These are phyloP conservation scores for Terana coerulea DNA, from an alignment of 768 basidiomycete species.

Conservation along the genomic window DNA sequence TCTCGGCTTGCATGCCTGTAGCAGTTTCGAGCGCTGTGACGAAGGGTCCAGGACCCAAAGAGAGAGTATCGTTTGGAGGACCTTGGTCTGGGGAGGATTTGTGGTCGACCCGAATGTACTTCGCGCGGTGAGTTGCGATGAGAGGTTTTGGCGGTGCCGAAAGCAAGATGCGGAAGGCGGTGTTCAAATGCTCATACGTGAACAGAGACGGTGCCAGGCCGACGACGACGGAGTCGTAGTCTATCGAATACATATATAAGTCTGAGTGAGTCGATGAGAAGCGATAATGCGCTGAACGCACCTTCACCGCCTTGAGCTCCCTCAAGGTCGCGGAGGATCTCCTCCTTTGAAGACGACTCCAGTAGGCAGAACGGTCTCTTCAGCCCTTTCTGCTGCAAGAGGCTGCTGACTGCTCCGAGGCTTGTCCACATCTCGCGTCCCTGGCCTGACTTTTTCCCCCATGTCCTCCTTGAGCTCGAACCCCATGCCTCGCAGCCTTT, in stretches of 20 bases:
- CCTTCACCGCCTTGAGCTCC: background rate
- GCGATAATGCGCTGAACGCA: background rate
- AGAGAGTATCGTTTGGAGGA: too few relatives aligned
- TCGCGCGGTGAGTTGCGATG: constrained; percentile 58
- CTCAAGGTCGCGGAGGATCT: constrained; percentile 26
- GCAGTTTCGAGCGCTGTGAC: constrained; percentile 60
- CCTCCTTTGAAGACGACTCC: constrained; percentile 44
- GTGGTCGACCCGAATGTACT: constrained; percentile 37
- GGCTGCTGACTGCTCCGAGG: constrained; percentile 50
- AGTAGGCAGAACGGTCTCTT: constrained; percentile 56
- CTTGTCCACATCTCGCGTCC: constrained; percentile 60
- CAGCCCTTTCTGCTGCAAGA: constrained; percentile 38
- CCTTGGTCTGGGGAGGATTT: too few relatives aligned
- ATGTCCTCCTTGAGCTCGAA: constrained; percentile 35
- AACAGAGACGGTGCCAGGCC: constrained; percentile 34
- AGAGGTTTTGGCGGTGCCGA: constrained; percentile 28
- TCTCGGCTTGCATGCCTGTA: constrained; percentile 40
- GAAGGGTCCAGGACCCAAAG: constrained; percentile 70
- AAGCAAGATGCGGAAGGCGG: constrained; percentile 59
- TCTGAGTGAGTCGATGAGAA: background rate
- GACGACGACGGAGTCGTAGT: constrained; percentile 35
- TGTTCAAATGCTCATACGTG: constrained; percentile 44
- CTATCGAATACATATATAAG: background rate
- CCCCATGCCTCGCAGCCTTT: constrained; percentile 42
- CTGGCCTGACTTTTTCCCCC: constrained; percentile 49